These are phyloP conservation scores for Penicilliopsis zonata DNA, from an alignment of 495 filamentous ascomycete genomes.

Conservation along the genomic window DNA sequence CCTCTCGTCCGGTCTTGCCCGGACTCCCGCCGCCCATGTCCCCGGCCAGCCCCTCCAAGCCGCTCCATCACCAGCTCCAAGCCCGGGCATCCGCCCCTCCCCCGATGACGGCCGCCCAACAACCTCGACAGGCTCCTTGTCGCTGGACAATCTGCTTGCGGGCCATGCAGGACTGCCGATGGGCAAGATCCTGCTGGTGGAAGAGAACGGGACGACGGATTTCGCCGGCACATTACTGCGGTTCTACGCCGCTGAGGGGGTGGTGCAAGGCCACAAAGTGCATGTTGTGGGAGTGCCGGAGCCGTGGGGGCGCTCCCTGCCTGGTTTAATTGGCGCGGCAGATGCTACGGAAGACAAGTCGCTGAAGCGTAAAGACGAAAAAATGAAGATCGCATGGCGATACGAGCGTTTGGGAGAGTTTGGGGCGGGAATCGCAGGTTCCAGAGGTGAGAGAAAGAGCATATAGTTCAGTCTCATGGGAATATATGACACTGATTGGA, in stretches of 20 bases:
- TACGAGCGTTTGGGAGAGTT: slow-evolving; percentile 77
- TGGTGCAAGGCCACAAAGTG: slow-evolving; percentile 82
- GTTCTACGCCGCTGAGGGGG: slow-evolving; percentile 87
- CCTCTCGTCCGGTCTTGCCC: slow-evolving; percentile 35
- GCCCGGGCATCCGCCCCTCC: slow-evolving; percentile 71
- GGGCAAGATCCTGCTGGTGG: slow-evolving; percentile 70
- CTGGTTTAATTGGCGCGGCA: slow-evolving; percentile 49
- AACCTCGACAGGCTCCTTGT: slow-evolving; percentile 80
- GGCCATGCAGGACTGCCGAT: slow-evolving; percentile 82
- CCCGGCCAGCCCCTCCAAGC: slow-evolving; percentile 17
- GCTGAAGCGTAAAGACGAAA: slow-evolving; percentile 38
- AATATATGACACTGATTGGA: no score
- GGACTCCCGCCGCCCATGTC: slow-evolving; percentile 15
- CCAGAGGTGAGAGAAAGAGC: slow-evolving; percentile 46
- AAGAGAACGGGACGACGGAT: slow-evolving; percentile 90
- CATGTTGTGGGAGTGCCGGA: slow-evolving; percentile 73
- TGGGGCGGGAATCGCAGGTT: slow-evolving; percentile 36
- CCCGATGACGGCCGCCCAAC: slow-evolving; percentile 79
- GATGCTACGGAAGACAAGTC: slow-evolving; percentile 29
- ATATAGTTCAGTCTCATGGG: no score
- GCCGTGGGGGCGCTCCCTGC: slow-evolving; percentile 71
- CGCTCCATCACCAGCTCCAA: slow-evolving; percentile 22
- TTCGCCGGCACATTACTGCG: slow-evolving; percentile 75
- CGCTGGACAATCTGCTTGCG: slow-evolving; percentile 73
- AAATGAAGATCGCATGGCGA: slow-evolving; percentile 98